Base-by-base conservation (phyloP, 2,329 filamentous ascomycete genomes). In the Paecilomyces dactylethromorphus region DNA sequence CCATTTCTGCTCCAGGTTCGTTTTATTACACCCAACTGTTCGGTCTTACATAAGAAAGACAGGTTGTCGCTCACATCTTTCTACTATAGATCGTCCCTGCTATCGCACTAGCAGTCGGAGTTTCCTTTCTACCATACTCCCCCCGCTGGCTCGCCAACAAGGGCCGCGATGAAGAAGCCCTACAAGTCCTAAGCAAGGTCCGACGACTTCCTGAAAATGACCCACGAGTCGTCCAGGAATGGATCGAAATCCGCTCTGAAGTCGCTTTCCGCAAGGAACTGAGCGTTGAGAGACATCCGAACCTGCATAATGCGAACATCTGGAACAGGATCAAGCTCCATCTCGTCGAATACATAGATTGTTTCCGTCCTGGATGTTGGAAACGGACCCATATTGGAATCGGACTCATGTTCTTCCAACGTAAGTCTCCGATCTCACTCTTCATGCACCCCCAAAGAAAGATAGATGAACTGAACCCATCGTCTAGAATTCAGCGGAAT, bases 91-190 rank as follows among this genome's bases (percentile, higher is more conserved):
- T 78, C 11, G 58, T 66, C 29, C 68, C 67, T 18, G 66, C 66
- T 61, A 78, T 78, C 62, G 32, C 55, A 39, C 51, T 26, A 24
- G 51, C 31, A 58, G 60, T 18, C 62, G 69, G 66, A 4, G 71
- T 74, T 18, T 60, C 69, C 35, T 78, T 80, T 63, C 71, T 82
- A 56, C 82, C 82, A 0, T 83, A 76, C 61, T 83, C 81, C 1
- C 82, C 82, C 1, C 76, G 82, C 13, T 84, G 81, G 75, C 74
- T 84, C 4, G 73, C 74, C 3, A 74, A 72, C 31, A 68, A 72
- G 45, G 73, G 73, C 21, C 73, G 75, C 4, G 71, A 81, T 45
- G 68, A 78, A 1, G 80, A 82, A 26, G 74, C 76, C 2, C 69
- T 82, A 4, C 53, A 68, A 8, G 71, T 69, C 1, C 67, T 84